A percentile compares a stretch with the other conserved stretches of the same genome.
Evolutionary conservation across 139 green algal genomes (phyloP).

Genomic region (Picocystis salinarum): DNA sequence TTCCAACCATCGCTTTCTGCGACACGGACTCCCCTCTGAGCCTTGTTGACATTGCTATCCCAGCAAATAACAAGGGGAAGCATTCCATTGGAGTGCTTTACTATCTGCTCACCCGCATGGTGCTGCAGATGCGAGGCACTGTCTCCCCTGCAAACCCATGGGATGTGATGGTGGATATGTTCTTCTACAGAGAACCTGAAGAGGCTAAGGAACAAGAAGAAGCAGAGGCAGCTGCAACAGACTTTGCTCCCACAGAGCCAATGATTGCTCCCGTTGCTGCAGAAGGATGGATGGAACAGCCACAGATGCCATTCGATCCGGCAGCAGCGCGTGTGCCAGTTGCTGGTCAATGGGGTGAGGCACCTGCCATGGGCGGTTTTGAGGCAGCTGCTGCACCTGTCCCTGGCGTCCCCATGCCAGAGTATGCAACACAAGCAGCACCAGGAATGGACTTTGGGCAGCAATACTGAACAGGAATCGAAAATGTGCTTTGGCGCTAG

Average conservation of each 20-base stretch:
- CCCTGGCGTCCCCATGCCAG: too few relatives aligned
- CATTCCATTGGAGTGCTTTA: slow-evolving; percentile 90
- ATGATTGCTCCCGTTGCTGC: slow-evolving; percentile 7
- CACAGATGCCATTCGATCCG: too few relatives aligned
- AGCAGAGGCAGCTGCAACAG: slow-evolving; percentile 18
- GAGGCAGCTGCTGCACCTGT: neutral
- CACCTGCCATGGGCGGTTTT: slow-evolving; percentile 5
- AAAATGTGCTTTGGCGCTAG: too few relatives aligned
- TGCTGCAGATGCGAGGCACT: slow-evolving; percentile 90
- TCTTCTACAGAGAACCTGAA: slow-evolving; percentile 93
- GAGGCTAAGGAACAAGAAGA: slow-evolving; percentile 57
- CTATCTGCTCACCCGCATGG: slow-evolving; percentile 91
- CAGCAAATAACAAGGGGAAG: slow-evolving; percentile 99
- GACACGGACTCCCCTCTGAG: slow-evolving; percentile 90
- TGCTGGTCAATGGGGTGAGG: slow-evolving; percentile 16
- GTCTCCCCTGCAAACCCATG: slow-evolving; percentile 48
- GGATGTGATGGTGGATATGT: slow-evolving; percentile 96
- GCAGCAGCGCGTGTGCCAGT: too few relatives aligned
- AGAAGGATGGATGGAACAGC: slow-evolving; percentile 11
- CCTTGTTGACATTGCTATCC: slow-evolving; percentile 94
- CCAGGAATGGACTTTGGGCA: too few relatives aligned
- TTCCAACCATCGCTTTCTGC: slow-evolving; percentile 97
- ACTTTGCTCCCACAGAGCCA: neutral
- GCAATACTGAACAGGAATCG: too few relatives aligned
- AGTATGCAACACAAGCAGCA: too few relatives aligned